These are phyloP conservation scores for Eutrema japonicum DNA, from an alignment of 345 rosid genomes.

Conservation along the genomic window DNA sequence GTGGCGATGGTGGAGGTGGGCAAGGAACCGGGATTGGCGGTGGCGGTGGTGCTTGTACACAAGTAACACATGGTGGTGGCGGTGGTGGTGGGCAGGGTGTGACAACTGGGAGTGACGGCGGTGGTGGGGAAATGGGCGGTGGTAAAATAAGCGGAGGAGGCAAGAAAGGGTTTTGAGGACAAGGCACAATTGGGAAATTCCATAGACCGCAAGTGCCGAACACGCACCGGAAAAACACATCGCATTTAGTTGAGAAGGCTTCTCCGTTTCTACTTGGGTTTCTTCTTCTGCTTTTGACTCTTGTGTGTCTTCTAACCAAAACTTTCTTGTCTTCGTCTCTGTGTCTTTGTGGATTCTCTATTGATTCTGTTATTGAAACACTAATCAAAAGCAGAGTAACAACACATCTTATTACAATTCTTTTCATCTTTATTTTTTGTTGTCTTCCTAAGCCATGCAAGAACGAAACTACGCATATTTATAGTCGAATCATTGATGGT, in stretches of 20 bases:
- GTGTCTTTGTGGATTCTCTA: slow-evolving; percentile 30
- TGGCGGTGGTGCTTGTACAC: slow-evolving; percentile 22
- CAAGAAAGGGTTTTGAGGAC: slow-evolving; percentile 47
- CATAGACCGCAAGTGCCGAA: slow-evolving; percentile 44
- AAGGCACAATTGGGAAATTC: slow-evolving; percentile 41
- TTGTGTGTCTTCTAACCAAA: slow-evolving; percentile 18
- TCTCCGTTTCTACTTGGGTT: slow-evolving; percentile 26
- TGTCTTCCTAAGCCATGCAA: slow-evolving; percentile 24
- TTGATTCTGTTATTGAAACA: slow-evolving; percentile 30
- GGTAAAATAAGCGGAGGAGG: slow-evolving; percentile 40
- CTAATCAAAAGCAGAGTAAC: slow-evolving; percentile 37
- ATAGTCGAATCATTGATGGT: slow-evolving; percentile 29
- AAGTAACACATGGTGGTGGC: slow-evolving; percentile 12
- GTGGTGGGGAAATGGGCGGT: neutral
- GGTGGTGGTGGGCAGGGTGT: slow-evolving; percentile 31
- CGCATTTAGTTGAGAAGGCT: slow-evolving; percentile 26
- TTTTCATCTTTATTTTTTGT: slow-evolving; percentile 2
- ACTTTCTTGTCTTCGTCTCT: slow-evolving; percentile 23
- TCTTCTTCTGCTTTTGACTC: slow-evolving; percentile 29
- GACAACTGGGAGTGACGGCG: slow-evolving; percentile 9
- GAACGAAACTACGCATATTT: slow-evolving; percentile 2
- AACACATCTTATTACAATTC: slow-evolving; percentile 24
- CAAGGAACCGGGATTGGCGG: slow-evolving; percentile 25
- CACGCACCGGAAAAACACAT: slow-evolving; percentile 39
- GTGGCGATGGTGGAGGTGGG: slow-evolving; percentile 26